These are phyloP conservation scores for Solanum appendiculatum DNA, from an alignment of 257 asterid genomes.

Conservation along the genomic window DNA sequence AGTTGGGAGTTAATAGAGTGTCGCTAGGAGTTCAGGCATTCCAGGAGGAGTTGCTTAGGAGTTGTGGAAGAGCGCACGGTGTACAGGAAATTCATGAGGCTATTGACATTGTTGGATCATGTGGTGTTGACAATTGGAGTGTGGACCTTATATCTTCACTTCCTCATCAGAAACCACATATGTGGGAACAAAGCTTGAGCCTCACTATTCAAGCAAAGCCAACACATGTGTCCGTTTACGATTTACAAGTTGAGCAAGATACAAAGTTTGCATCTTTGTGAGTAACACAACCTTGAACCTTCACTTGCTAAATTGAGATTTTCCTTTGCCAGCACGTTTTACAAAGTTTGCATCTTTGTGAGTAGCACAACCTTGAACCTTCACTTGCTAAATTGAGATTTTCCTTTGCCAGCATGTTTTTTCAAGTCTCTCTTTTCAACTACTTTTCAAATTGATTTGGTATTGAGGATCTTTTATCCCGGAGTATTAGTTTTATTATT, in stretches of 20 bases:
- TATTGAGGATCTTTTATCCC: neutral
- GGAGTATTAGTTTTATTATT: neutral
- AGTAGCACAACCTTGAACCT: conserved; percentile 8
- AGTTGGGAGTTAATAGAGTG: conserved; percentile 78
- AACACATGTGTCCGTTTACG: conserved; percentile 82
- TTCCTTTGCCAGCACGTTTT: neutral
- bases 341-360: conserved; percentile 81
- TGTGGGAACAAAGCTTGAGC: conserved; percentile 91
- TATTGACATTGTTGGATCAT: conserved; percentile 48
- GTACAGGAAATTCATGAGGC: conserved; percentile 66
- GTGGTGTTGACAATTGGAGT: conserved; percentile 79
- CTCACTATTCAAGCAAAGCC: conserved; percentile 55
- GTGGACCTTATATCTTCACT: conserved; percentile 88
- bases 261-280: conserved; percentile 81
- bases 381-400: neutral
- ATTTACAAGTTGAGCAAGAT: conserved; percentile 80
- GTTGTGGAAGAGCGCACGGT: conserved; percentile 95
- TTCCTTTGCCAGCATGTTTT: neutral
- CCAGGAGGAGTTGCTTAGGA: conserved; percentile 70
- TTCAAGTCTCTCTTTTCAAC: neutral
- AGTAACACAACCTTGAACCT: conserved; percentile 8
- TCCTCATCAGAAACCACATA: conserved; percentile 59
- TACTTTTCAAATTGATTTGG: neutral
- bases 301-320: neutral
- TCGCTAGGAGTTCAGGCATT: conserved; percentile 92